phyloP scores from a whole-genome alignment of 2,329 filamentous ascomycete species.

The Mycocentrospora acerina region DNA sequence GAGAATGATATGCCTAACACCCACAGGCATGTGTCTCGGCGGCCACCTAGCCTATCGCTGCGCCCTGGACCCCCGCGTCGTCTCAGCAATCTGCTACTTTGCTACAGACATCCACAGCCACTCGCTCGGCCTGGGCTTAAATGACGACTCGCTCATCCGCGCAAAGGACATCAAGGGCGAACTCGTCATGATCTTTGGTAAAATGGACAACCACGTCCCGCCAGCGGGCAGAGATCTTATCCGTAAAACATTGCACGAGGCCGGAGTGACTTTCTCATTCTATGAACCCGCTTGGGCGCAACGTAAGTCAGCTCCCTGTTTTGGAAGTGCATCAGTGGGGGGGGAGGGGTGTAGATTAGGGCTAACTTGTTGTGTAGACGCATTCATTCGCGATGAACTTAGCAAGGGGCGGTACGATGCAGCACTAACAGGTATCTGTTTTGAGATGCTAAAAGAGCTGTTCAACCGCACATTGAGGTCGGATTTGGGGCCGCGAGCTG shows the following conservation, averaged over 20 bases:
- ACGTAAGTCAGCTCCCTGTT: constrained; percentile 54
- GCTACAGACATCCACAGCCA: constrained; percentile 85
- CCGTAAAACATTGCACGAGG: constrained; percentile 75
- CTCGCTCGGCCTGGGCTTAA: constrained; percentile 69
- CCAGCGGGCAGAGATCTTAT: constrained; percentile 81
- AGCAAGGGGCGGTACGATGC: constrained; percentile 94
- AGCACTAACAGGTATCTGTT: constrained; percentile 81
- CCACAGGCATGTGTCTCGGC: constrained; percentile 75
- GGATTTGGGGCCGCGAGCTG: constrained; percentile 71
- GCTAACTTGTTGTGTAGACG: constrained; percentile 53
- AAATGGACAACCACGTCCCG: constrained; percentile 87
- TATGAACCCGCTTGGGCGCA: constrained; percentile 93
- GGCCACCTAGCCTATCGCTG: constrained; percentile 79
- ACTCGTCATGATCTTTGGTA: constrained; percentile 85
- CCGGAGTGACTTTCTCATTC: constrained; percentile 73
- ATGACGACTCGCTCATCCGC: constrained; percentile 62
- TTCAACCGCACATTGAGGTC: constrained; percentile 77
- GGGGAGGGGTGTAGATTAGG: too few relatives aligned
- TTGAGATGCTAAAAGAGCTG: constrained; percentile 84
- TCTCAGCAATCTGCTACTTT: constrained; percentile 82
- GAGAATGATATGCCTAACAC: constrained; percentile 28
- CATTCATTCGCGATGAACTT: constrained; percentile 89
- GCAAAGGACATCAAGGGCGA: constrained; percentile 73
- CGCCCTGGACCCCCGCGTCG: constrained; percentile 74
- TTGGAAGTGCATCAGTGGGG: too few relatives aligned